These are phyloP conservation scores for Alternaria novae-zelandiae DNA, from an alignment of 2,329 filamentous ascomycete genomes.

Conservation along the genomic window DNA sequence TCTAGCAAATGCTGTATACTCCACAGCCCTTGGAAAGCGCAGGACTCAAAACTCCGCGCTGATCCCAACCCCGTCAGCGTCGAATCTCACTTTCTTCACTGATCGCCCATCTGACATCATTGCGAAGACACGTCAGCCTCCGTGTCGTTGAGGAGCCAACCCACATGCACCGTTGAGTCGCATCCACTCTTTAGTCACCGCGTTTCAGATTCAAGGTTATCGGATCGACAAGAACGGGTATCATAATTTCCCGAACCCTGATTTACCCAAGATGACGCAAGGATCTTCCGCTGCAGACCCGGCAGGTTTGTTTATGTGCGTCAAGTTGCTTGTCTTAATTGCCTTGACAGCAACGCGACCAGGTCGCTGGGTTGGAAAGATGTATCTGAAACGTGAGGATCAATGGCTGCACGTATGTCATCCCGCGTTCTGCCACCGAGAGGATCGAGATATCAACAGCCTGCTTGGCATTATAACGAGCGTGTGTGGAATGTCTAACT, in stretches of 20 bases:
- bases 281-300: neutral
- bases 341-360: neutral
- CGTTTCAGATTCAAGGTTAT: conserved; percentile 10
- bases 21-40: neutral
- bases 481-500: neutral
- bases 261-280: neutral
- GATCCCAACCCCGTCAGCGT: neutral
- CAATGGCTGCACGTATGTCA: neutral
- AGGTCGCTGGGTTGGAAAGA: neutral
- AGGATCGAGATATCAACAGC: neutral
- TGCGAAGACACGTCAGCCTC: neutral
- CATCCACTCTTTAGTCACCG: neutral
- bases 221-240: conserved; percentile 8
- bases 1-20: neutral
- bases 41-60: neutral
- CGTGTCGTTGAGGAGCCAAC: neutral
- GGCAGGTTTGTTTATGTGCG: neutral
- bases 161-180: neutral
- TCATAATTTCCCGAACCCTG: conserved; percentile 5
- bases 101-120: neutral
- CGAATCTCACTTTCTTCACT: neutral
- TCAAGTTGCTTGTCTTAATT: neutral
- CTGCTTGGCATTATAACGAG: neutral
- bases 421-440: neutral
- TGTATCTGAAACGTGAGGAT: conserved; percentile 9